Percentiles rank a stretch among this genome's conserved stretches.
Evolutionary conservation across 2,329 filamentous ascomycete species (phyloP).

Genomic region (Acrocalymma vagum): DNA sequence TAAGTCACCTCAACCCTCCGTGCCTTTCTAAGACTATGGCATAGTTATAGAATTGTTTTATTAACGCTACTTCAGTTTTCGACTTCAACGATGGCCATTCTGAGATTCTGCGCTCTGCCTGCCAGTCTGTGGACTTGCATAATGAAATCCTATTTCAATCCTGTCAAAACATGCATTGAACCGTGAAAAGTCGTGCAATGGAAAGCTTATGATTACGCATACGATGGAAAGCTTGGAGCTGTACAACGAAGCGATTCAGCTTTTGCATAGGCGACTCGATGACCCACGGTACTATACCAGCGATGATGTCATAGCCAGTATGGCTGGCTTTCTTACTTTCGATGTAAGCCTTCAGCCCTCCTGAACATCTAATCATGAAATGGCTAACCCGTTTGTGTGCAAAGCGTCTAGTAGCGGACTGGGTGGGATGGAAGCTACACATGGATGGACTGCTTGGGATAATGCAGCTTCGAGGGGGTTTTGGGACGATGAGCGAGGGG

Average conservation of each 20-base stretch:
- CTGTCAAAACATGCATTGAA: background rate
- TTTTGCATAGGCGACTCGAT: background rate
- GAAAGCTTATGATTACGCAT: background rate
- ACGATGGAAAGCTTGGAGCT: background rate
- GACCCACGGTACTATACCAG: background rate
- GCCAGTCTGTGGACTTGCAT: background rate
- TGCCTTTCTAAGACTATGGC: background rate
- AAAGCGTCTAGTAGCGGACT: background rate
- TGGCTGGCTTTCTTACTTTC: background rate
- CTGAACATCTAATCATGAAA: constrained; percentile 1
- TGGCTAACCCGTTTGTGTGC: too few relatives aligned
- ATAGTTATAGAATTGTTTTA: background rate
- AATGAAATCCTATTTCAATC: background rate
- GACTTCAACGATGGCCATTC: background rate
- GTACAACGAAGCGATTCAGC: background rate
- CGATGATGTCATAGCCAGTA: background rate
- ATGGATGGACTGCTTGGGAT: constrained; percentile 1
- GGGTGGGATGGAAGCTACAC: background rate
- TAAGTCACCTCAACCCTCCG: too few relatives aligned
- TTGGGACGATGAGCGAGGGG: background rate
- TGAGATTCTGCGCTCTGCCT: background rate
- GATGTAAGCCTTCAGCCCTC: background rate
- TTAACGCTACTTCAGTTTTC: constrained; percentile 1
- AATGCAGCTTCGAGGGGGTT: background rate
- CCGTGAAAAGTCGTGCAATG: background rate